Percentiles rank a stretch among this genome's conserved stretches.
Evolutionary conservation across 345 rosid genomes (phyloP).

Genomic region (Linum usitatissimum): DNA sequence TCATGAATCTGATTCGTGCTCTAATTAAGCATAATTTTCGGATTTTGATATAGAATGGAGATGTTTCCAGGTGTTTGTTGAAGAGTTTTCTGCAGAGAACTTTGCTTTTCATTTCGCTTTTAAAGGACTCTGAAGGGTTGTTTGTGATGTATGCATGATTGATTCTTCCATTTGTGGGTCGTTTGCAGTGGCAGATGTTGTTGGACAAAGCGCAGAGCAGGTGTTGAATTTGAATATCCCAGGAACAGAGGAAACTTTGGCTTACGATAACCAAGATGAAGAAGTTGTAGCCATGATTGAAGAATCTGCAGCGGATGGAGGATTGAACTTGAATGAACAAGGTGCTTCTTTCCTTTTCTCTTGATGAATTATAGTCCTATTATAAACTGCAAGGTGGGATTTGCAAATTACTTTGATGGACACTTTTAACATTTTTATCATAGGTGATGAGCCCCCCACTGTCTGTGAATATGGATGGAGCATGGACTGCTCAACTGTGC

Average conservation of each 20-base stretch:
- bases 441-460: slow-evolving; percentile 28
- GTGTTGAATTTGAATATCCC: slow-evolving; percentile 38
- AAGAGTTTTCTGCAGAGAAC: not conserved
- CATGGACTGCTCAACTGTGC: slow-evolving; percentile 29
- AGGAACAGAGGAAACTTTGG: slow-evolving; percentile 42
- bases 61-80: not conserved
- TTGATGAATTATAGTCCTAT: not conserved
- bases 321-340: slow-evolving; percentile 14
- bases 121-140: not conserved
- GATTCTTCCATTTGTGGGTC: not conserved
- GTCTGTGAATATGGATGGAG: slow-evolving; percentile 27
- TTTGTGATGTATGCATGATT: slow-evolving; percentile 1
- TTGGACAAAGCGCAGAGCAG: slow-evolving; percentile 38
- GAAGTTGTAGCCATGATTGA: slow-evolving; percentile 51
- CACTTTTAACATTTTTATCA: not conserved
- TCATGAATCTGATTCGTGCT: not conserved
- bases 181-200: slow-evolving; percentile 26
- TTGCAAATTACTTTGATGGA: not conserved
- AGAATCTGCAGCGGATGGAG: slow-evolving; percentile 32
- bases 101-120: not conserved
- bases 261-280: slow-evolving; percentile 45
- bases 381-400: not conserved
- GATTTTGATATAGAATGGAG: not conserved
- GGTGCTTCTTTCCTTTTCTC: slow-evolving; percentile 18
- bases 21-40: too few relatives aligned